Conservation (phyloP, 2,329 filamentous ascomycete species). For the Pestalotiopsis fici region DNA sequence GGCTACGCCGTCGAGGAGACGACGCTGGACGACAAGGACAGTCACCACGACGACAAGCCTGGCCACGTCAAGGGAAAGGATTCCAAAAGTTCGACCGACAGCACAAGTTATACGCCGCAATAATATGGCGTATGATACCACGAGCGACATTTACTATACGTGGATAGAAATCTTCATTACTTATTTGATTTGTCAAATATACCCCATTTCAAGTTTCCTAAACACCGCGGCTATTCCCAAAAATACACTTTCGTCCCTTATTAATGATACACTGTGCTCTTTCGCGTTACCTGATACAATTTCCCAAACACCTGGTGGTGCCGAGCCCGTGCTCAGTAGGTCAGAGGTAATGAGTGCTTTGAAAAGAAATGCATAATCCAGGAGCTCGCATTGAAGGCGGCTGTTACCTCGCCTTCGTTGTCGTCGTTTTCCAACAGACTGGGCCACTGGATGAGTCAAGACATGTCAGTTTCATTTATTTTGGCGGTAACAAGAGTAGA, state of each 20-base stretch:
- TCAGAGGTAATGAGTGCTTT: neutral
- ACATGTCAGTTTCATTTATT: neutral
- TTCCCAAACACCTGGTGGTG: neutral
- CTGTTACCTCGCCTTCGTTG: slow-evolving; percentile 2
- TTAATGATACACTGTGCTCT: neutral
- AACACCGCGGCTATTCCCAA: neutral
- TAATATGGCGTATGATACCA: neutral
- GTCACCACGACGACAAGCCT: too few relatives aligned
- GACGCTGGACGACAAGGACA: neutral
- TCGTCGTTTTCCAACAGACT: slow-evolving; percentile 6
- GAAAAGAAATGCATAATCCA: slow-evolving; percentile 11
- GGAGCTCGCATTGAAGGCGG: slow-evolving; percentile 10
- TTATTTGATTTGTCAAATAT: neutral
- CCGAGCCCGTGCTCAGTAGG: neutral
- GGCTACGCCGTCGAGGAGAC: slow-evolving; percentile 12
- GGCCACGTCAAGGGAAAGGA: neutral
- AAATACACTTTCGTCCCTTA: neutral
- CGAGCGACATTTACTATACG: neutral
- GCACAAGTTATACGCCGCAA: neutral
- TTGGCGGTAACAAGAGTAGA: neutral
- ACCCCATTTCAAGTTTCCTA: neutral
- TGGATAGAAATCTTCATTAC: neutral
- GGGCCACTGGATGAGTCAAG: slow-evolving; percentile 3
- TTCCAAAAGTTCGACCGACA: neutral
- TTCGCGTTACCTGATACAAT: neutral